phyloP scores from a whole-genome alignment of 768 basidiomycete genomes.

The Cystofilobasidium capitatum region DNA sequence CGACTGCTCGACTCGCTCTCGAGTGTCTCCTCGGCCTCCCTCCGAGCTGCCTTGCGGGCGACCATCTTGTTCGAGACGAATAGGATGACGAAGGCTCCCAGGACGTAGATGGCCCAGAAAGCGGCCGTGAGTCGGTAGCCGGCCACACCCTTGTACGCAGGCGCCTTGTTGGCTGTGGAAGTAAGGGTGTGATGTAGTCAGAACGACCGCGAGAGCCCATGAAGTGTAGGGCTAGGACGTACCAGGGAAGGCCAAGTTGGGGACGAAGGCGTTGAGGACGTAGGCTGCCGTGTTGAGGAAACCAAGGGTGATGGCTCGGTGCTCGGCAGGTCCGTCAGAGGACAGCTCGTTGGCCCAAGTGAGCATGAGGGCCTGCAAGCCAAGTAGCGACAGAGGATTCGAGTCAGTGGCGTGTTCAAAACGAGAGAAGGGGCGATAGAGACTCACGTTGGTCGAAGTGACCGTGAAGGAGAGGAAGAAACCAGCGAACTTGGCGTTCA shows the following conservation, averaged over 20 bases:
- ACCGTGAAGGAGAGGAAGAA: conserved; percentile 28
- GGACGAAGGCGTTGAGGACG: conserved; percentile 30
- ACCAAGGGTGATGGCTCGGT: conserved; percentile 29
- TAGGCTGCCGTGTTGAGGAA: conserved; percentile 29
- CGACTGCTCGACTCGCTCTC: neutral
- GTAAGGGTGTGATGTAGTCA: neutral
- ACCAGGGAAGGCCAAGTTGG: conserved; percentile 29
- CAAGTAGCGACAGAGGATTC: no score
- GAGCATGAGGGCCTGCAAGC: conserved; percentile 27
- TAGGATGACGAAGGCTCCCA: conserved; percentile 17
- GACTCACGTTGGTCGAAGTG: conserved; percentile 18
- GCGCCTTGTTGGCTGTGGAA: neutral
- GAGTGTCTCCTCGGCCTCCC: neutral
- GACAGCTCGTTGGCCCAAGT: conserved; percentile 30
- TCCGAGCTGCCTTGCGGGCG: neutral
- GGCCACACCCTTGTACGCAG: neutral
- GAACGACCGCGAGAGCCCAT: neutral
- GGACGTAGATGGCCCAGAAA: conserved; percentile 3
- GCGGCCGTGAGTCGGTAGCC: conserved; percentile 10
- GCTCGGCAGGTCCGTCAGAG: conserved; percentile 26
- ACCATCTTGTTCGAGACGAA: neutral
- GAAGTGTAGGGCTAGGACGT: conserved; percentile 23
- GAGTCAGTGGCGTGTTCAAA: no score
- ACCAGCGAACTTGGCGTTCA: conserved; percentile 26
- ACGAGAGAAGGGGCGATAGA: no score